These are phyloP conservation scores for Coniophora puteana DNA, from an alignment of 1,284 basidiomycete species.

Conservation along the genomic window DNA sequence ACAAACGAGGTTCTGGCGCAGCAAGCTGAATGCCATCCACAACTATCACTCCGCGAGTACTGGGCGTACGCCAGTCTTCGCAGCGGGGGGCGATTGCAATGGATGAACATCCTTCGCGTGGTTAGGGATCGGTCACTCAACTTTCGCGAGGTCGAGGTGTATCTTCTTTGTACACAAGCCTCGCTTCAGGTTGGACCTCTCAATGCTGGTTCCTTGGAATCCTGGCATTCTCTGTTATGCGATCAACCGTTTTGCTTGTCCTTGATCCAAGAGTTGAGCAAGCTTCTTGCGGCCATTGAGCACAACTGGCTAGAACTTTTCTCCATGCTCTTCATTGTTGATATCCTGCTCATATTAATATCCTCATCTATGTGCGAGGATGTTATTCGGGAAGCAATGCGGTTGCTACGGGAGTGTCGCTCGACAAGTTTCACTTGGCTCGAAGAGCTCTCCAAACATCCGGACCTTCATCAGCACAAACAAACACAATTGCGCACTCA, in stretches of 20 bases:
- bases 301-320: slow-evolving; percentile 40
- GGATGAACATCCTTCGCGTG: slow-evolving; percentile 45
- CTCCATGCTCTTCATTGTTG: slow-evolving; percentile 24
- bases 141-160: slow-evolving; percentile 35
- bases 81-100: slow-evolving; percentile 40
- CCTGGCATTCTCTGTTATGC: slow-evolving; percentile 29
- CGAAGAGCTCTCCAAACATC: slow-evolving; percentile 18
- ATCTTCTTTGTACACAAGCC: slow-evolving; percentile 36
- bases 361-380: slow-evolving; percentile 16
- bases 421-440: slow-evolving; percentile 33
- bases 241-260: slow-evolving; percentile 27
- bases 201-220: slow-evolving; percentile 11
- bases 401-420: slow-evolving; percentile 30
- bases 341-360: slow-evolving; percentile 32
- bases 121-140: slow-evolving; percentile 32
- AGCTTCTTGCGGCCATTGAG: slow-evolving; percentile 25
- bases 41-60: slow-evolving; percentile 23
- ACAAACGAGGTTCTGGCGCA: slow-evolving; percentile 26
- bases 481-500: slow-evolving; percentile 26
- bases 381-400: slow-evolving; percentile 11
- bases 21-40: slow-evolving; percentile 19
- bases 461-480: slow-evolving; percentile 15
- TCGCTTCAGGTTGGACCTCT: slow-evolving; percentile 38
- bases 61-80: slow-evolving; percentile 39
- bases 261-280: slow-evolving; percentile 31